Conservation (phyloP, 352 stramenopile species). For the Plasmopara muralis region DNA sequence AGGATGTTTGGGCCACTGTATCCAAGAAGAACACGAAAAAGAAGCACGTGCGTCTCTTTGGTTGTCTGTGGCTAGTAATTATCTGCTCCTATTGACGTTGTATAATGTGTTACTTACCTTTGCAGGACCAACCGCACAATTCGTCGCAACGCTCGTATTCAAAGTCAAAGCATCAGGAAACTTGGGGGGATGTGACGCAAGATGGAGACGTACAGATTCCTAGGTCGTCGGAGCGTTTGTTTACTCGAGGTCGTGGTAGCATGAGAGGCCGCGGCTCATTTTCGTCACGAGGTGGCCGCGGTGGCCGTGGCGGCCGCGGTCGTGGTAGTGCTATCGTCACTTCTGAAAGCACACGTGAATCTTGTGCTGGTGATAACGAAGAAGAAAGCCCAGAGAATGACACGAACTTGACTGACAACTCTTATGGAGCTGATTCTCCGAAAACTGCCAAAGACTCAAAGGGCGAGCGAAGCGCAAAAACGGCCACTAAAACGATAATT, state of each 20-base stretch:
- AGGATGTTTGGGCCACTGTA: slow-evolving; percentile 73
- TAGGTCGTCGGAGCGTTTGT: slow-evolving; percentile 30
- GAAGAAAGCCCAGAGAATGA: slow-evolving; percentile 45
- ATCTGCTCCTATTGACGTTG: too few species aligned
- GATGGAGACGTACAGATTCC: slow-evolving; percentile 21
- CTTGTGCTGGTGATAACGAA: slow-evolving; percentile 12
- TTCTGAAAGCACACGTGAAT: slow-evolving; percentile 19
- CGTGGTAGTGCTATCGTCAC: slow-evolving; percentile 29
- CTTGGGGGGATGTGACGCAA: slow-evolving; percentile 14
- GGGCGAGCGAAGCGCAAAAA: slow-evolving; percentile 34
- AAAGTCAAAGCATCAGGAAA: slow-evolving; percentile 33
- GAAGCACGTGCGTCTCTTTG: slow-evolving; percentile 23
- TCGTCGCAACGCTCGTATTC: slow-evolving; percentile 28
- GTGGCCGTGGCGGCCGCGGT: slow-evolving; percentile 34
- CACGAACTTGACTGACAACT: slow-evolving; percentile 28
- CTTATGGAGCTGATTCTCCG: slow-evolving; percentile 20
- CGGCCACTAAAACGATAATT: slow-evolving; percentile 27
- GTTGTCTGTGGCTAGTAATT: too few species aligned
- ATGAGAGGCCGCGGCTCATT: slow-evolving; percentile 45
- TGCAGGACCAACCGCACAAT: slow-evolving; percentile 11
- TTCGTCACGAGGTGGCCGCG: slow-evolving; percentile 43
- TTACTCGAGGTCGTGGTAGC: slow-evolving; percentile 31
- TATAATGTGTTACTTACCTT: neutral
- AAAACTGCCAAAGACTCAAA: slow-evolving; percentile 35
- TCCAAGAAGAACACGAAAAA: slow-evolving; percentile 81